Base-by-base conservation (phyloP, 2,329 filamentous ascomycete species). In the Fusarium sublunatum region DNA sequence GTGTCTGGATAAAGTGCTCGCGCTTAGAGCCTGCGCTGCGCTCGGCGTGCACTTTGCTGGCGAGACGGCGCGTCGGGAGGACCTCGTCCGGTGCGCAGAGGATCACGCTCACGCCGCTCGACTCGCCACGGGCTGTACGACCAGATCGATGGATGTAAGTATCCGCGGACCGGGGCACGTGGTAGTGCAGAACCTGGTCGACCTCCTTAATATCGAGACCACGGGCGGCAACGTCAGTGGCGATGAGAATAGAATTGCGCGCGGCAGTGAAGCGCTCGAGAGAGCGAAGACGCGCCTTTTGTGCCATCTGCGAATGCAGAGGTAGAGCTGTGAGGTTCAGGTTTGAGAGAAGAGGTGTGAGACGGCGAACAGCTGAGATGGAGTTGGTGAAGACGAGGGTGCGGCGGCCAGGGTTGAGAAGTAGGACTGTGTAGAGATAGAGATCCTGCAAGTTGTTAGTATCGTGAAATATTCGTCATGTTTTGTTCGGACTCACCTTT, bases 321-420 rank as follows among this genome's bases (percentile, higher is more conserved):
- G 91, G 88, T 10, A 92, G 81, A 1, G 89, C 90, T 3, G 89
- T 88, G 8, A 97, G 82, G 61, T 89, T 86, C 46, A 99, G 86
- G 65, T 91, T 92, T 68, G 94, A 88, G 2, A 99, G 84, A 72
- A 97, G 86, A 1, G 94, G 92, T 0, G 90, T 88, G 11, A 99
- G 82, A 34, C 95, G 91, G 40, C 93, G 90, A 47, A 97, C 94
- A 3, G 94, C 91, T 48, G 91, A 91, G 75, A 99, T 97, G 40
- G 93, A 97, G 79, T 99, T 99, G 26, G 93, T 93, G 75, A 99
- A 99, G 43, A 99, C 88, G 3, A 99, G 82, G 1, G 92, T 93
- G 29, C 93, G 90, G 34, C 89, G 86, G 43, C 89, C 89, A 2
- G 91, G 88, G 73, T 97, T 91, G 53, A 96, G 87, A 3, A 97